Base-by-base conservation (phyloP, 2,329 filamentous ascomycete species). In the Apiospora koreana region DNA sequence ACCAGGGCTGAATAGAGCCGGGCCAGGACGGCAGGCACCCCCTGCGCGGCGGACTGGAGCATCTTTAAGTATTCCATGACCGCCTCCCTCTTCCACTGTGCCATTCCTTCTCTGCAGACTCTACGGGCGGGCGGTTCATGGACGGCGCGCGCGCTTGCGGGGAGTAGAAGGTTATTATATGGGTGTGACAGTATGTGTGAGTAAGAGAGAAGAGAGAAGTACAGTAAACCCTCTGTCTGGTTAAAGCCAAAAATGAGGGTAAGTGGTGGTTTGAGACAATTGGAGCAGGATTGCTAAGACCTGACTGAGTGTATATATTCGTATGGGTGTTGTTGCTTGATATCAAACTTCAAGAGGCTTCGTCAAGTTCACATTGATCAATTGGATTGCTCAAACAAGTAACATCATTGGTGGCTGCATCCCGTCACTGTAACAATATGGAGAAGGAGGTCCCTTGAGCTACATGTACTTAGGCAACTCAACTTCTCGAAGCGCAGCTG, bases 21-120 rank as follows among this genome's bases (percentile, higher is more conserved):
- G 50, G 69, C 69, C 46, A 65, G 72, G 73, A 38, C 3, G 18
- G 31, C 31, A 14, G 31, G 54, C 21, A 62, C 9, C 31, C 21
- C 31, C 31, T 62, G 28, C 31, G 74, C 74, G 69, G 73, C 74
- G 3, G 73, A 71, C 70, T 75, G 73, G 35, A 77, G 70, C 50
- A 54, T 23, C 43, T 54, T 48, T 38, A 68, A 48, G n/a, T 68
- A 68, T 9, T 68, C 45, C 65, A 67, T 67, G 42, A 3, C 31
- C 18, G 41, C 41, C 12, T 21, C 16, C 7, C 28, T 62, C 54
- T n/a, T n/a, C 18, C 9, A 10, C 12, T n/a, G 54, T 38, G 28
- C 18, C 54, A n/a, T 18, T 38, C 54, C 31, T 7, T 62, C 31
- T 16, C 41, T 43, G 41, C 41, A 16, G 14, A 12, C 41, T 43